Base-by-base conservation (phyloP, 2,329 filamentous ascomycete genomes). In the Xylaria sp. region DNA sequence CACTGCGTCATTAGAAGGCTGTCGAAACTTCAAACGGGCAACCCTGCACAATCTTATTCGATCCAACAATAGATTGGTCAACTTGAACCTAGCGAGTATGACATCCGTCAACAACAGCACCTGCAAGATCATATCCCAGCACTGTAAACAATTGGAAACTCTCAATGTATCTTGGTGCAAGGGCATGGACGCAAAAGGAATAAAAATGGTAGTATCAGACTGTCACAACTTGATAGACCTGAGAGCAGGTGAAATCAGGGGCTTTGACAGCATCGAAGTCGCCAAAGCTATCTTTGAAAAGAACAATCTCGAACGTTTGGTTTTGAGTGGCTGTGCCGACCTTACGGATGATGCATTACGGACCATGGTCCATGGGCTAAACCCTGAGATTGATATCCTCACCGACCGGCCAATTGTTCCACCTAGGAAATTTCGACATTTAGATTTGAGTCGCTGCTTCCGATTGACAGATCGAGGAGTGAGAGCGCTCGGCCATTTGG, bases 91-190 rank as follows among this genome's bases (percentile, higher is more conserved):
- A 38, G 92, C 92, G 1, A 94, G 93, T 0, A 83, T 98, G 64
- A 81, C 87, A 1, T 89, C 89, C 12, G 91, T 94, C 14, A 92
- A 89, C 31, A 96, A 97, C 73, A 86, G 87, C 21, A 91, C 92
- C 0, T 94, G 96, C 86, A 92, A 89, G 72, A 92, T 96, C 63
- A 90, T 99, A 63, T 89, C 92, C 0, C 83, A 90, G 56, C 89
- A 89, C 40, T 98, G 94, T 71, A 88, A 89, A 1, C 88, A 89
- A 51, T 82, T 99, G n/a, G 89, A 96, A 76, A 84, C 86, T 58
- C 84, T 98, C 67, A 96, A 97, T 71, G 86, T 98, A 19, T 96
- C 93, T 0, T 98, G 94, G 92, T 99, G 95, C 79, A 89, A 88
- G 68, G 90, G 92, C 64, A 87, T 97, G 73, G 90, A 95, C 72